These are phyloP conservation scores for Neurospora sp. DNA, from an alignment of 495 filamentous ascomycete genomes.

Conservation along the genomic window DNA sequence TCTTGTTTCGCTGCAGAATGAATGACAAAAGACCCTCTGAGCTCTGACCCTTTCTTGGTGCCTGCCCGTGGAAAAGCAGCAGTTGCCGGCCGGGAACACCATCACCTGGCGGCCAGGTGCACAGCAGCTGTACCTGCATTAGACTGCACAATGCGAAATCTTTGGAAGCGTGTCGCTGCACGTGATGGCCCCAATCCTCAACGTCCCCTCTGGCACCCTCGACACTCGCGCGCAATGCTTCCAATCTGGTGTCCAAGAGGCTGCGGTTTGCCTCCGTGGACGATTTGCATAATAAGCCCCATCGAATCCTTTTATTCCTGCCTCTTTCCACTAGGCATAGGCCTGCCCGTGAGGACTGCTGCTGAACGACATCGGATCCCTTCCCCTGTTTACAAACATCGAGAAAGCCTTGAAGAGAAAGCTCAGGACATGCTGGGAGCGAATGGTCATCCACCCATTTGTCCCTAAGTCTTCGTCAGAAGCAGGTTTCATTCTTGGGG, in stretches of 20 bases:
- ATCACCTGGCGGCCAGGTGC: not conserved
- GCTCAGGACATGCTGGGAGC: not conserved
- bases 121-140: not conserved
- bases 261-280: no score
- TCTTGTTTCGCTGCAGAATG: not conserved
- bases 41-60: not conserved
- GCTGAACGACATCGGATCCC: not conserved
- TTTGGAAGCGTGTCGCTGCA: not conserved
- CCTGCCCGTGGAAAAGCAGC: not conserved
- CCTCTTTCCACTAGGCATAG: no score
- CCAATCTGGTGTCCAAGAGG: not conserved
- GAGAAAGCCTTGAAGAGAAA: not conserved
- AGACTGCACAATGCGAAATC: not conserved
- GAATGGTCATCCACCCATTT: not conserved
- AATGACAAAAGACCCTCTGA: not conserved
- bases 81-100: not conserved
- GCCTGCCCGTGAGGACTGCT: no score
- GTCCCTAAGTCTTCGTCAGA: not conserved
- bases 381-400: not conserved
- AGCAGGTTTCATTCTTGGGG: not conserved
- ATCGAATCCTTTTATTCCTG: rapidly evolving
- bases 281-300: rapidly evolving
- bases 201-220: not conserved
- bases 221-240: not conserved
- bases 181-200: not conserved